Percentiles rank a stretch among this genome's conserved stretches.
phyloP scores from a whole-genome alignment of 2,329 filamentous ascomycete species.

The Colletotrichum chrysophilum region DNA sequence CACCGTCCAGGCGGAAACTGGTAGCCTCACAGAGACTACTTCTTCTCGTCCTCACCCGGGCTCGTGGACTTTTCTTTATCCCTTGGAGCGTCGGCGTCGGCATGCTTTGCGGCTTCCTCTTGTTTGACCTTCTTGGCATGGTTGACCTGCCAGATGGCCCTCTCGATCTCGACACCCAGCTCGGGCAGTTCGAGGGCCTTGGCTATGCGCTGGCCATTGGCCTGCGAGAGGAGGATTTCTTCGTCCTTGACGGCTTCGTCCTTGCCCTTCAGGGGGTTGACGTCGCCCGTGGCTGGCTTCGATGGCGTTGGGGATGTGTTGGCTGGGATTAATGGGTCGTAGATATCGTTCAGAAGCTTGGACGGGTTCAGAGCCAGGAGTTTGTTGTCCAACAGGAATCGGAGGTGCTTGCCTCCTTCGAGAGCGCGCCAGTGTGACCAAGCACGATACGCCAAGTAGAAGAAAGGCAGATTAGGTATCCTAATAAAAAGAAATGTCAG shows the following conservation, averaged over 20 bases:
- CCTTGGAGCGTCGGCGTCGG: slow-evolving; percentile 19
- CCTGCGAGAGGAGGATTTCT: slow-evolving; percentile 50
- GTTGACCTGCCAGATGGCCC: slow-evolving; percentile 78
- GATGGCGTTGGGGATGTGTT: slow-evolving; percentile 38
- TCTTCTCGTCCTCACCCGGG: slow-evolving; percentile 18
- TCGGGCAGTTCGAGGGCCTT: slow-evolving; percentile 71
- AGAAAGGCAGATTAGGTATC: slow-evolving; percentile 93
- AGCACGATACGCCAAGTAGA: slow-evolving; percentile 89
- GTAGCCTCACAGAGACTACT: background rate
- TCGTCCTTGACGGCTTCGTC: slow-evolving; percentile 30
- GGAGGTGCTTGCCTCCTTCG: slow-evolving; percentile 81
- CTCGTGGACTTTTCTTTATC: slow-evolving; percentile 21
- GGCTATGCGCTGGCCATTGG: slow-evolving; percentile 63
- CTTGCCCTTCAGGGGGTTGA: slow-evolving; percentile 27
- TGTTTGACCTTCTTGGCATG: slow-evolving; percentile 46
- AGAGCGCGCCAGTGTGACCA: slow-evolving; percentile 93
- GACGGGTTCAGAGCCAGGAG: slow-evolving; percentile 72
- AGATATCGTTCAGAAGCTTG: slow-evolving; percentile 74
- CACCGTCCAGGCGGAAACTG: background rate
- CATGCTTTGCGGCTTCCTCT: slow-evolving; percentile 27
- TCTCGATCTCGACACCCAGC: slow-evolving; percentile 74
- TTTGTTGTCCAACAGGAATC: slow-evolving; percentile 78
- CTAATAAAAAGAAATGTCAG: slow-evolving; percentile 45
- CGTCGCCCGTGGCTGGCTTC: background rate
- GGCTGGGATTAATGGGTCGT: slow-evolving; percentile 50